Base-by-base conservation (phyloP, 2,329 filamentous ascomycete genomes). In the Myriosclerotinia scirpicola region DNA sequence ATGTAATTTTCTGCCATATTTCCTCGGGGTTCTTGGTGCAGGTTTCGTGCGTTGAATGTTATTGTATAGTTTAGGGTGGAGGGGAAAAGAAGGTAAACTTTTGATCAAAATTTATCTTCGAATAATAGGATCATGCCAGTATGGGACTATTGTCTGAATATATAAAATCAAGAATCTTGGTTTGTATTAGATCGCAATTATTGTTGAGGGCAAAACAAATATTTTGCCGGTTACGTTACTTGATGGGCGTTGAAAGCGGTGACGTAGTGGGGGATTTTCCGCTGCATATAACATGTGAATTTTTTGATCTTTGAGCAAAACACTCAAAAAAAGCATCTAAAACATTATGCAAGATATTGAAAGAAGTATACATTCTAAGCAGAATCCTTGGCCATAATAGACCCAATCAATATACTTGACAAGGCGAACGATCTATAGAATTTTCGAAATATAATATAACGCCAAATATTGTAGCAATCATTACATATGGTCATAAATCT, bases 1-100 rank as follows among this genome's bases (percentile, higher is more conserved):
- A 91, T 84, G 78, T 95, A 97, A 71, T 91, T 89, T 67, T 90
- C 85, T 22, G 87, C 82, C 87, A 87, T 87, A 2, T 12, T 64
- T 42, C 14, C 20, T 44, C 8, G 6, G 34, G 44, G 9, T n/a
- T 22, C 20, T 11, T 34, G 9, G 58, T 44, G 34, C 44, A 26
- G 20, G 4, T 50, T 60, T 20, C 36, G n/a, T 22, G 14, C 22
- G 26, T 30, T 40, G 4, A 34, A 26, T 14, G 15, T 6, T 40
- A 3, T n/a, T n/a, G 20, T 9, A 22, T 7, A 4, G 44, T 5
- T 6, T 6, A 44, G 14, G 17, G 17, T 5, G 15, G 3, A 44
- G 5, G 11, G 6, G 42, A 44, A 44, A 17, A n/a, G 44, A 59
- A 30, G 9, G 3, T n/a, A 38, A 64, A n/a, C 12, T 1, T 9